Conservation (phyloP, 2,329 filamentous ascomycete genomes). For the Myriosclerotinia scirpicola region DNA sequence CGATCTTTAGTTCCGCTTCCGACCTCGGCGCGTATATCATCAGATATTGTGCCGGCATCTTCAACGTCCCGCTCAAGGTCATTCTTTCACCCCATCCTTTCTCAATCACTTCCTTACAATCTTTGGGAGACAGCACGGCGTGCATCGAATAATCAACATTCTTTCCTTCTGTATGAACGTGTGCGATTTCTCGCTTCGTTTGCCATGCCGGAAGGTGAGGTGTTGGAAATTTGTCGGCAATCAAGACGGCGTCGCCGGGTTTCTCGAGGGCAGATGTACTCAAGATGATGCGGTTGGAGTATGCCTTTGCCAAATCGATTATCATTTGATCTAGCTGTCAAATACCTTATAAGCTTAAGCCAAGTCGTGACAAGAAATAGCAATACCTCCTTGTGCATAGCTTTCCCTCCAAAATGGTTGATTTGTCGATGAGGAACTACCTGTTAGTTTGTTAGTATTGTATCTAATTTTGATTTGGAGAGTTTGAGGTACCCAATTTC, state of each 20-base stretch:
- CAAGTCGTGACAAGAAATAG: not conserved
- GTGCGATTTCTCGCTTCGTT: conserved; percentile 33
- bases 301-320: conserved; percentile 19
- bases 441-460: too few species aligned
- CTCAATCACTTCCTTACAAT: conserved; percentile 35
- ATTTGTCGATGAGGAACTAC: conserved; percentile 32
- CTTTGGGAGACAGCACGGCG: conserved; percentile 31
- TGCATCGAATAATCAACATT: conserved; percentile 33
- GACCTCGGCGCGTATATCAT: conserved; percentile 35
- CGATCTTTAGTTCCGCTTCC: conserved; percentile 29
- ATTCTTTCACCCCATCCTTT: conserved; percentile 36
- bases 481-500: conserved; percentile 27
- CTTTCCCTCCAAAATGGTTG: conserved; percentile 27
- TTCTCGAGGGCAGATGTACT: conserved; percentile 33
- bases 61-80: conserved; percentile 30
- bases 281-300: conserved; percentile 26
- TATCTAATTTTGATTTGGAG: too few species aligned
- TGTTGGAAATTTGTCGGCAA: conserved; percentile 28
- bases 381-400: conserved; percentile 30
- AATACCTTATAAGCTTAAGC: not conserved
- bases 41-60: conserved; percentile 33
- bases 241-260: conserved; percentile 31
- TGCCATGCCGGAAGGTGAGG: conserved; percentile 29
- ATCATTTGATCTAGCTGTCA: conserved; percentile 6
- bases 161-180: conserved; percentile 31